A percentile compares a stretch with the other conserved stretches of the same genome.
Conservation (phyloP, 116 monocot genomes). For the Posidonia oceanica region DNA sequence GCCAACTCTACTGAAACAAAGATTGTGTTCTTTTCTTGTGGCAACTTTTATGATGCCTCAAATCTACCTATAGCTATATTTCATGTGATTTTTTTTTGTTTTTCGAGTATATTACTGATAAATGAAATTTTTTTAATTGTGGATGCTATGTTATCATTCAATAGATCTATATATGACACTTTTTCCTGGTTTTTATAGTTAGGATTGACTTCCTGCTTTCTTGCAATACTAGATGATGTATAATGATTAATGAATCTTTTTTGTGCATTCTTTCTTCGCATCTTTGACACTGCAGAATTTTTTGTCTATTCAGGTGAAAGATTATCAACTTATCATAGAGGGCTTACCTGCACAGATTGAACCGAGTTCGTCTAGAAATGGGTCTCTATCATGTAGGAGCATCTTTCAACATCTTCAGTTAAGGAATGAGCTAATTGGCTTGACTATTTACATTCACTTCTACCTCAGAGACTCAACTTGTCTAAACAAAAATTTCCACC, state of each 20-base stretch:
- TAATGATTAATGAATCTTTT: no score
- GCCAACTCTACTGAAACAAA: not conserved
- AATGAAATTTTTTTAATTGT: not conserved
- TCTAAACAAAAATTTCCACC: slow-evolving; percentile 19
- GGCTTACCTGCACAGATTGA: slow-evolving; percentile 32
- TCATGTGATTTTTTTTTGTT: not conserved
- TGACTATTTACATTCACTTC: slow-evolving; percentile 56
- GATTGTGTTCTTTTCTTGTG: not conserved
- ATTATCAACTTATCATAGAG: slow-evolving; percentile 66
- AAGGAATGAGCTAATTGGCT: slow-evolving; percentile 17
- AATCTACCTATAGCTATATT: not conserved
- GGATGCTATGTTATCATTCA: no score
- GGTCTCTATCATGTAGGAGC: slow-evolving; percentile 43
- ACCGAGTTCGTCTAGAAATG: slow-evolving; percentile 13
- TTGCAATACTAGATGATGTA: no score
- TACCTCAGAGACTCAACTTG: slow-evolving; percentile 32
- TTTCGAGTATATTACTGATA: not conserved
- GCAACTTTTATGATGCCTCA: not conserved
- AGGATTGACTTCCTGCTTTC: no score
- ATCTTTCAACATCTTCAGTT: slow-evolving; percentile 41
- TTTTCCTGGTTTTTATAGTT: not conserved
- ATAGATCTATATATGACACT: not conserved
- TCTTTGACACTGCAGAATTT: not conserved
- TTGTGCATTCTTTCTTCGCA: no score
- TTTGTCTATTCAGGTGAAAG: slow-evolving; percentile 41